phyloP scores from a whole-genome alignment of 2,329 filamentous ascomycete genomes.

The Cytospora leucostoma region DNA sequence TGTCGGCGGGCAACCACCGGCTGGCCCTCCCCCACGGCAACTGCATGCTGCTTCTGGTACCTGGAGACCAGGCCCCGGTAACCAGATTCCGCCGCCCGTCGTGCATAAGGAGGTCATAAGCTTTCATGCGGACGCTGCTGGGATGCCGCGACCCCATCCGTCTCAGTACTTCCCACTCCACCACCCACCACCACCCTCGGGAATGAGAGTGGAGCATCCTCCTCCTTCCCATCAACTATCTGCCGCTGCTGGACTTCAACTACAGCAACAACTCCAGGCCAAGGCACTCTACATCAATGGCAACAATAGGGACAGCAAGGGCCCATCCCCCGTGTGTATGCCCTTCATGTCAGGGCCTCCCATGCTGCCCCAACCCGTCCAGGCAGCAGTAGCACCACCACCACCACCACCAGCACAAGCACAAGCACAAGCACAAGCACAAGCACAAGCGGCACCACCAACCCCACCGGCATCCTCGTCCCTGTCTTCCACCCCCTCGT shows the following conservation, averaged over 20 bases:
- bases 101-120: neutral
- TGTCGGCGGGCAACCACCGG: neutral
- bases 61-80: neutral
- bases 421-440: neutral
- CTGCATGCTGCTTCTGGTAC: neutral
- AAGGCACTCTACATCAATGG: neutral
- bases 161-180: conserved; percentile 7
- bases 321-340: neutral
- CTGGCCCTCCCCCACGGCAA: neutral
- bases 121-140: neutral
- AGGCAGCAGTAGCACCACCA: neutral
- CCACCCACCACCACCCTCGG: neutral
- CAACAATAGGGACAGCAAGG: neutral
- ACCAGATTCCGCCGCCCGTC: neutral
- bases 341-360: neutral
- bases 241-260: neutral
- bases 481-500: conserved; percentile 8
- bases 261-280: neutral
- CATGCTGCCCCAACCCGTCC: neutral
- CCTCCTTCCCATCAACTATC: neutral
- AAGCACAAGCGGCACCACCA: neutral
- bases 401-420: neutral
- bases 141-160: conserved; percentile 9
- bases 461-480: neutral
- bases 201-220: conserved; percentile 1